phyloP scores from a whole-genome alignment of 2,329 filamentous ascomycete genomes.

The Stromatinia cepivora region DNA sequence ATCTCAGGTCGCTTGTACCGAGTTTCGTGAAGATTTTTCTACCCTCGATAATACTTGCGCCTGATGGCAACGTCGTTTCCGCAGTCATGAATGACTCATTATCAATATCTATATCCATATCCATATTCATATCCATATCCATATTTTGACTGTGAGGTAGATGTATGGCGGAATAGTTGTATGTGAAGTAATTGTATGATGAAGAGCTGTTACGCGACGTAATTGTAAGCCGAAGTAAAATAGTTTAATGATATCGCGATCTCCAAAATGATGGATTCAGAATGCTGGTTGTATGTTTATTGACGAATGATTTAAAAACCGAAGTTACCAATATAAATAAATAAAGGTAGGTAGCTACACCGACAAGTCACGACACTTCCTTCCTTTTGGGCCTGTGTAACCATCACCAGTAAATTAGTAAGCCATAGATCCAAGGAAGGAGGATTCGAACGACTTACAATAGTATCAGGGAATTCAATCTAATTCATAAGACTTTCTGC shows the following conservation, averaged over 20 bases:
- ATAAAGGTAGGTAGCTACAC: not conserved
- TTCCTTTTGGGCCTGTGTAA: not conserved
- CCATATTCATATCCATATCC: too few relatives aligned
- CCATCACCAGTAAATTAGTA: too few relatives aligned
- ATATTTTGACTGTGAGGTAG: too few relatives aligned
- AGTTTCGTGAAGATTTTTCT: not conserved
- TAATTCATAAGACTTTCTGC: too few relatives aligned
- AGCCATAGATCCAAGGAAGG: too few relatives aligned
- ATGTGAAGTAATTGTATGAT: not conserved
- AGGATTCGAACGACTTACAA: too few relatives aligned
- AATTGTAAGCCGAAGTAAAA: not conserved
- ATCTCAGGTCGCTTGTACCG: not conserved
- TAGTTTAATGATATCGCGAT: not conserved
- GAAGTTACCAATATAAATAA: too few relatives aligned
- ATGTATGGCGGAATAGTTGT: too few relatives aligned
- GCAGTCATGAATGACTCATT: not conserved
- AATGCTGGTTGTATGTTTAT: not conserved
- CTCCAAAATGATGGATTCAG: not conserved
- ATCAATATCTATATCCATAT: not conserved
- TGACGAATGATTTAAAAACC: not conserved
- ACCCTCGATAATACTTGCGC: not conserved
- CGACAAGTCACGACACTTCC: not conserved
- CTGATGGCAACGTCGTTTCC: not conserved
- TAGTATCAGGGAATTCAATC: not conserved
- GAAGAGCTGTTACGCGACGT: too few relatives aligned